phyloP scores from a whole-genome alignment of 345 rosid species.

The Syzygium aqueum region DNA sequence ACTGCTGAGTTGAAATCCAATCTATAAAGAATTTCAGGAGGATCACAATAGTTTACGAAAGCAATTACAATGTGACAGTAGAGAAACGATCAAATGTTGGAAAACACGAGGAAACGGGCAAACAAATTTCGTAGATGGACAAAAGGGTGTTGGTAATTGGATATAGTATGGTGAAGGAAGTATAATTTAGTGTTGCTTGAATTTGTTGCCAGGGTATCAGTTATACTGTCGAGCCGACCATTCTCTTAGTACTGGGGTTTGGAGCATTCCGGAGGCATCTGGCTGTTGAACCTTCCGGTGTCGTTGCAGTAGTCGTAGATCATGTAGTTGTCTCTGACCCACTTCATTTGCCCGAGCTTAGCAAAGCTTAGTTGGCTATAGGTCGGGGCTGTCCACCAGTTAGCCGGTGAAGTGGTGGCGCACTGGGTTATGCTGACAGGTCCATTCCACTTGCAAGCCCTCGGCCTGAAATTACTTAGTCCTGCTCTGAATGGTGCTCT shows the following conservation, averaged over 20 bases:
- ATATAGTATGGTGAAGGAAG: background rate
- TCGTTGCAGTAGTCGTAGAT: slow-evolving; percentile 67
- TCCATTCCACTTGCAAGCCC: slow-evolving; percentile 65
- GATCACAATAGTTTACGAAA: background rate
- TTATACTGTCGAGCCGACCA: background rate
- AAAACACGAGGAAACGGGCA: background rate
- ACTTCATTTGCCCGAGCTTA: slow-evolving; percentile 32
- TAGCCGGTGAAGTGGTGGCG: slow-evolving; percentile 14
- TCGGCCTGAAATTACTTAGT: slow-evolving; percentile 34
- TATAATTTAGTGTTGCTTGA: background rate
- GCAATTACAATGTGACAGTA: background rate
- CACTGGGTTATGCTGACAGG: slow-evolving; percentile 36
- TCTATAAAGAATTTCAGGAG: background rate
- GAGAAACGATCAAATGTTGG: background rate
- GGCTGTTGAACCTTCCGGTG: slow-evolving; percentile 41
- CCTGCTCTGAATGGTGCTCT: slow-evolving; percentile 45
- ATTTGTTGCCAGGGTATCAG: background rate
- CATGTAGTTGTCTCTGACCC: slow-evolving; percentile 47
- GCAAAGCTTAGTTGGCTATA: slow-evolving; percentile 36
- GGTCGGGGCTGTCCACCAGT: slow-evolving; percentile 54
- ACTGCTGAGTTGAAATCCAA: background rate
- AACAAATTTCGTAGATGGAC: background rate
- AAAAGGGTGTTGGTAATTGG: background rate
- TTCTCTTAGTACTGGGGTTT: slow-evolving; percentile 40
- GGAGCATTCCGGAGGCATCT: slow-evolving; percentile 60